A percentile compares a stretch with the other conserved stretches of the same genome.
These are phyloP conservation scores for Camelina sativa DNA, from an alignment of 345 rosid genomes.

Conservation along the genomic window DNA sequence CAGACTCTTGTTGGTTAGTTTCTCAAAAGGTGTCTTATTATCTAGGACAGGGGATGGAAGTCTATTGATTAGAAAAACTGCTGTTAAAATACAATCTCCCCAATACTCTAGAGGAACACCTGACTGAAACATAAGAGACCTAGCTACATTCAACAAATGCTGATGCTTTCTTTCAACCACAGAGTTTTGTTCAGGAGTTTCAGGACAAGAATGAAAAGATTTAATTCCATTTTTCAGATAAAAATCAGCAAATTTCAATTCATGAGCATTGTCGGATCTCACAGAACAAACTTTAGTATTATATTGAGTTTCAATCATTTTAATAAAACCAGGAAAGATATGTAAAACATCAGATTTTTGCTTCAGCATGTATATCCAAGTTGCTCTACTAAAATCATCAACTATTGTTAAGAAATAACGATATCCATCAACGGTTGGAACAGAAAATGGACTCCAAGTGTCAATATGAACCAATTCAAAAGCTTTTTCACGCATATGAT, in stretches of 20 bases:
- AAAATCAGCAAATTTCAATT: neutral
- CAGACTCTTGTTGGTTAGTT: rapidly evolving
- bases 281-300: neutral
- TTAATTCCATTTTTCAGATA: neutral
- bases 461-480: neutral
- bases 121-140: neutral
- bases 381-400: neutral
- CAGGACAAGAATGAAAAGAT: neutral
- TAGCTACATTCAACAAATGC: neutral
- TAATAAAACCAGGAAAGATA: neutral
- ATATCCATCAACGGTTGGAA: neutral
- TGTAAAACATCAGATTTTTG: neutral
- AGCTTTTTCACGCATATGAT: neutral
- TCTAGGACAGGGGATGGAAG: neutral
- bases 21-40: neutral
- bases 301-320: neutral
- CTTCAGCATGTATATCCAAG: neutral
- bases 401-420: too few species aligned
- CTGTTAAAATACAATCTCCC: neutral
- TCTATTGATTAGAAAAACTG: neutral
- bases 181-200: neutral
- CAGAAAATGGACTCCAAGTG: neutral
- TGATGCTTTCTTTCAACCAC: neutral
- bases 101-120: neutral
- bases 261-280: neutral